Evolutionary conservation across 2,329 filamentous ascomycete genomes (phyloP), one percentile per base, ranked within the genome.

Genomic region (Sclerotinia sclerotiorum): DNA sequence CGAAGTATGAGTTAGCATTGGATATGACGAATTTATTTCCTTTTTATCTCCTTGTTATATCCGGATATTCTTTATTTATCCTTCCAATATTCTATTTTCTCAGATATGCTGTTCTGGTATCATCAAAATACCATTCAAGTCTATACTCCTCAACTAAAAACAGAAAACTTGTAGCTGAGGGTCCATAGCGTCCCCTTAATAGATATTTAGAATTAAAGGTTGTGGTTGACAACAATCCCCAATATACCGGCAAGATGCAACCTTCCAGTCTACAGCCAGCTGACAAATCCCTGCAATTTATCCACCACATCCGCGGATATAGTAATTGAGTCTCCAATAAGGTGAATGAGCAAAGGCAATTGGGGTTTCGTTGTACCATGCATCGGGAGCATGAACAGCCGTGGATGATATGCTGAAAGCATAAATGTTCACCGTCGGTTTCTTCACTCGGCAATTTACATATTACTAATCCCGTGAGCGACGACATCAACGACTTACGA

Each of bases 251-350:
- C 21, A 27, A 13, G 7, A 35, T 42, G 35, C 27, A 32, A 29
- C 5, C 27, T 19, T 10, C 15, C 17, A 32, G 13, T n/a, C 57
- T 60, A 42, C 24, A 61, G 42, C 19, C 24, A 61, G 42, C 19
- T 61, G 57, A 61, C 57, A 61, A 61, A 61, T 32, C 57, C 57
- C 42, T 15, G 57, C 21, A 32, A 32, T 32, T 60, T 60, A 17
- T 27, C 42, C 42, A n/a, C 21, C 39, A 4, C 29, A 39, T 13
- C 35, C 11, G 11, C 35, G 3, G 35, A 39, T 39, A 10, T 29
- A 4, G 15, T 24, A 46, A 60, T 46, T 10, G 39, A 46, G 2
- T 32, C 19, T 44, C n/a, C 24, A 21, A 5, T 17, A 58, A 44
- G 44, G 39, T n/a, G n/a, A n/a, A n/a, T n/a, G n/a, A n/a, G 8